These are phyloP conservation scores for Thraustochytrium striatum DNA, from an alignment of 352 stramenopile species.

Conservation along the genomic window DNA sequence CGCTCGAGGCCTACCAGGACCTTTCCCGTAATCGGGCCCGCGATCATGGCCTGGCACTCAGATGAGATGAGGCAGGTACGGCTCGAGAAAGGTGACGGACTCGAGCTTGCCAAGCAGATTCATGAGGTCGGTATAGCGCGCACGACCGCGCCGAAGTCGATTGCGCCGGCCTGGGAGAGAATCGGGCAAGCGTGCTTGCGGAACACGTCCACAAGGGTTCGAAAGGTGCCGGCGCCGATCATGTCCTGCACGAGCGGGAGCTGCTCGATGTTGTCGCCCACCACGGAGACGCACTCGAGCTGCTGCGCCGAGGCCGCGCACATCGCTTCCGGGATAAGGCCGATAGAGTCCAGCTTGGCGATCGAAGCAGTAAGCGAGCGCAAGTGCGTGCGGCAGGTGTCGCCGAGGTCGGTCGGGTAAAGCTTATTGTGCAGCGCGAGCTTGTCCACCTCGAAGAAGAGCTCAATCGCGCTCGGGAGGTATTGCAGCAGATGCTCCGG, in stretches of 20 bases:
- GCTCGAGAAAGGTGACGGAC: slow-evolving; percentile 6
- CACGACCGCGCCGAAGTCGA: slow-evolving; percentile 21
- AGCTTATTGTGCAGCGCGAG: not conserved
- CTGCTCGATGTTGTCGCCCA: not conserved
- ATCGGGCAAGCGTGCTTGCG: not conserved
- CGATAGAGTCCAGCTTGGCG: not conserved
- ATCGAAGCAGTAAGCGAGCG: not conserved
- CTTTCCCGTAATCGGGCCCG: slow-evolving; percentile 1
- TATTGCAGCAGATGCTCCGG: not conserved
- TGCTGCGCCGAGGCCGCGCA: not conserved
- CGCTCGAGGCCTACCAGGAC: not conserved
- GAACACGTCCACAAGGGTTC: not conserved
- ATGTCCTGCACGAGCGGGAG: slow-evolving; percentile 24
- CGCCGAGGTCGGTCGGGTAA: slow-evolving; percentile 6
- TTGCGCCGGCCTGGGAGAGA: not conserved
- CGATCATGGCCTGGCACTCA: slow-evolving; percentile 27
- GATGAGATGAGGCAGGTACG: slow-evolving; percentile 31
- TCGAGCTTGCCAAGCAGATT: not conserved
- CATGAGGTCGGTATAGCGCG: slow-evolving; percentile 20
- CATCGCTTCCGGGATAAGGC: not conserved
- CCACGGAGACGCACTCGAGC: slow-evolving; percentile 8
- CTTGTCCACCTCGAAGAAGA: slow-evolving; percentile 32
- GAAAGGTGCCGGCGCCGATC: not conserved
- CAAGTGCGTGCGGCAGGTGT: not conserved
- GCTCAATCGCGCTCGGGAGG: not conserved